phyloP scores from a whole-genome alignment of 2,329 filamentous ascomycete genomes.

The Fusarium phyllophilum region DNA sequence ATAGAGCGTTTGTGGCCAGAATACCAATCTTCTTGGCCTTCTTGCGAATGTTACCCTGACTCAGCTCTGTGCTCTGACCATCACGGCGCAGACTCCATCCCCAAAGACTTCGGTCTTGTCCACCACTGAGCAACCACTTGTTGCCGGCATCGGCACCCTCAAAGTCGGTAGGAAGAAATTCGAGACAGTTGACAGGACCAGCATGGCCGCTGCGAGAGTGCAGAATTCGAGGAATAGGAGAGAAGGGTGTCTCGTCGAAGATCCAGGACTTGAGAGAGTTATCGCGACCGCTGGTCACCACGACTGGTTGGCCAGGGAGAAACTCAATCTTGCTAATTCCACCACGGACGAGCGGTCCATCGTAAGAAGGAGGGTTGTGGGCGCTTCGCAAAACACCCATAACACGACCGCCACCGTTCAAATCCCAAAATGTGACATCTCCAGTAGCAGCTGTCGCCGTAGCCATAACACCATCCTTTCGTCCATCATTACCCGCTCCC shows the following conservation, averaged over 20 bases:
- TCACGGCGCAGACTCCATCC: conserved; percentile 95
- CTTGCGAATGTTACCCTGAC: conserved; percentile 87
- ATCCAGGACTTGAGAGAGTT: conserved; percentile 98
- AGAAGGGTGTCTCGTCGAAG: conserved; percentile 92
- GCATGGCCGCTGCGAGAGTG: conserved; percentile 91
- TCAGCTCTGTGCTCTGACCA: conserved; percentile 92
- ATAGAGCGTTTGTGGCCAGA: conserved; percentile 65
- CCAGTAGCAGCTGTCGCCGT: conserved; percentile 82
- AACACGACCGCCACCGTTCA: conserved; percentile 87
- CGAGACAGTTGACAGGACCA: conserved; percentile 81
- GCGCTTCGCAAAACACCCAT: conserved; percentile 88
- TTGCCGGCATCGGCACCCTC: conserved; percentile 89
- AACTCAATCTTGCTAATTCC: conserved; percentile 92
- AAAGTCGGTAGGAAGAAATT: conserved; percentile 87
- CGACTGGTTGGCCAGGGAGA: conserved; percentile 85
- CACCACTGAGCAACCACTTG: conserved; percentile 94
- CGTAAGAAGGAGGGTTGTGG: conserved; percentile 77
- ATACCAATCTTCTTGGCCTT: conserved; percentile 91
- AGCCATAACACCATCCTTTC: conserved; percentile 90
- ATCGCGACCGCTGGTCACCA: conserved; percentile 90
- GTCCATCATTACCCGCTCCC: conserved; percentile 88
- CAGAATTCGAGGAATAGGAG: conserved; percentile 83
- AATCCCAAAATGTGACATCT: conserved; percentile 95
- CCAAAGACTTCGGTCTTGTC: conserved; percentile 91
- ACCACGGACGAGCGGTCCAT: conserved; percentile 68